These are phyloP conservation scores for Phytopythium montanum DNA, from an alignment of 352 stramenopile genomes.

Conservation along the genomic window DNA sequence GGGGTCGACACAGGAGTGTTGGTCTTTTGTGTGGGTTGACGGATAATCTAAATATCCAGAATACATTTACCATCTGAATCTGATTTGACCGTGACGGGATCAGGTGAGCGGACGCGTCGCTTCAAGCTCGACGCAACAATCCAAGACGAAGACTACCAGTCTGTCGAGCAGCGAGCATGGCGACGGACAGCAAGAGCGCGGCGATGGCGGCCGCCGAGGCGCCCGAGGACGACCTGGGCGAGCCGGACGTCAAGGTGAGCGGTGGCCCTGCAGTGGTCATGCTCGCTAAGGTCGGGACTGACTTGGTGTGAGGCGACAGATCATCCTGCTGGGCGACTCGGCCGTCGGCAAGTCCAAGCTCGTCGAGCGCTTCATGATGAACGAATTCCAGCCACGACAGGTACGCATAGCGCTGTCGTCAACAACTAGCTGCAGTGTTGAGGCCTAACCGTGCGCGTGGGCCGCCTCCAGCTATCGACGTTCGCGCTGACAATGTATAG, in stretches of 20 bases:
- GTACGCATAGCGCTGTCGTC: slow-evolving; percentile 11
- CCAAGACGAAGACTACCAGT: slow-evolving; percentile 53
- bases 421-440: no score
- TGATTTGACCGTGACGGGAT: neutral
- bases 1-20: neutral
- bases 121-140: slow-evolving; percentile 52
- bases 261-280: slow-evolving; percentile 14
- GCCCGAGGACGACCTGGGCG: slow-evolving; percentile 42
- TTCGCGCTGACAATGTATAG: slow-evolving; percentile 94
- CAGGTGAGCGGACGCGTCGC: neutral
- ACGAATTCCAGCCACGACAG: slow-evolving; percentile 93
- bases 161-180: slow-evolving; percentile 28
- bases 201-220: slow-evolving; percentile 18
- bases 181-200: slow-evolving; percentile 17
- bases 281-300: neutral
- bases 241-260: slow-evolving; percentile 59
- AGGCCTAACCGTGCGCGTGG: neutral
- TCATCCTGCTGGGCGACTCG: slow-evolving; percentile 93
- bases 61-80: no score
- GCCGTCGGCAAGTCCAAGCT: slow-evolving; percentile 96
- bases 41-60: no score
- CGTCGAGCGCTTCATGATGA: slow-evolving; percentile 94
- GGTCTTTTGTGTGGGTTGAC: neutral
- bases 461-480: slow-evolving; percentile 82
- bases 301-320: slow-evolving; percentile 24